Evolutionary conservation across 2,329 filamentous ascomycete genomes (phyloP).

Genomic region (Neocucurbitaria cava): DNA sequence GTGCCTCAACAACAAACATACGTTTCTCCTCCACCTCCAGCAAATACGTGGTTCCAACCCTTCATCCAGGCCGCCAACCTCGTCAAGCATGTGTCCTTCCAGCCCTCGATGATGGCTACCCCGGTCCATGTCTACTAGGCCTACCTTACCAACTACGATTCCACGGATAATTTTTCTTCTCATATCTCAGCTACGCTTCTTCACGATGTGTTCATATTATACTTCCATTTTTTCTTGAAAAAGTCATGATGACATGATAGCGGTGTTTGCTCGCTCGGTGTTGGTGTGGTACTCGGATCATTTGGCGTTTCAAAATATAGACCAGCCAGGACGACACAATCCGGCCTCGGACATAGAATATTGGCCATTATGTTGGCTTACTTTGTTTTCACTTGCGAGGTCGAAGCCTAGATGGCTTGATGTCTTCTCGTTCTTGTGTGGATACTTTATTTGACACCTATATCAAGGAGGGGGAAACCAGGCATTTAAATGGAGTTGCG

Average conservation of each 20-base stretch:
- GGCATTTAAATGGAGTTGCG: conserved; percentile 32
- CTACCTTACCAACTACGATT: neutral
- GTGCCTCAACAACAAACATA: conserved; percentile 44
- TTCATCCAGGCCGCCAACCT: conserved; percentile 50
- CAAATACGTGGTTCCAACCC: conserved; percentile 50
- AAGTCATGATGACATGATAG: conserved; percentile 50
- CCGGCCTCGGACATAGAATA: conserved; percentile 31
- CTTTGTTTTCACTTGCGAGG: conserved; percentile 38
- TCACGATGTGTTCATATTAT: conserved; percentile 43
- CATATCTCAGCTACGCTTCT: conserved; percentile 34
- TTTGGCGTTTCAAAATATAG: conserved; percentile 45
- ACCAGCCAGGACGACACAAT: conserved; percentile 24
- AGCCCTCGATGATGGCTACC: conserved; percentile 45
- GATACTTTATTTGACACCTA: conserved; percentile 20
- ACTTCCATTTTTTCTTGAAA: conserved; percentile 29
- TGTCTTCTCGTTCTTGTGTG: conserved; percentile 21
- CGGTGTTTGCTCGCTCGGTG: conserved; percentile 37
- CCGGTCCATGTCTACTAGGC: conserved; percentile 48
- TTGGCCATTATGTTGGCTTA: conserved; percentile 27
- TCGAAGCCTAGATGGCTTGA: conserved; percentile 43
- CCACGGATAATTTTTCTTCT: conserved; percentile 13
- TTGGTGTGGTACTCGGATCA: conserved; percentile 24
- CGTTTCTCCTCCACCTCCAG: conserved; percentile 42
- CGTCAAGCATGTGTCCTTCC: conserved; percentile 51
- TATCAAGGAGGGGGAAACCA: conserved; percentile 13